Evolutionary conservation across 768 basidiomycete species (phyloP).

Genomic region (Clavulina sp.): DNA sequence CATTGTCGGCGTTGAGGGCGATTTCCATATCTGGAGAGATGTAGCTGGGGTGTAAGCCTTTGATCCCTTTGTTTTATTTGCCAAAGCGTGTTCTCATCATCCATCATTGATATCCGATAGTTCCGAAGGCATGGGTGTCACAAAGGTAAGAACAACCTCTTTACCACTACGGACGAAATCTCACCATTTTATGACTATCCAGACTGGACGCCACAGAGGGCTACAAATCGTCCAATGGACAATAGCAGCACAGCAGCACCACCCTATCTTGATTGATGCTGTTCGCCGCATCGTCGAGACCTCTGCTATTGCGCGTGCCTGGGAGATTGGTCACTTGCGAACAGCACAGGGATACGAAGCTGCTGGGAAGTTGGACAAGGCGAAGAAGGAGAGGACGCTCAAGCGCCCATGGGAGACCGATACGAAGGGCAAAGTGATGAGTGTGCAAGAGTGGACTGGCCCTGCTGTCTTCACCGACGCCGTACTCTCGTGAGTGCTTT

Average conservation of each 20-base stretch:
- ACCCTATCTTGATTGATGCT: constrained; percentile 25
- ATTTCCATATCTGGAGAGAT: background rate
- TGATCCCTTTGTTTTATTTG: background rate
- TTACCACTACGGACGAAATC: background rate
- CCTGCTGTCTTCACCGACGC: background rate
- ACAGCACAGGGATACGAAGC: background rate
- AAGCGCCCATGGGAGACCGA: background rate
- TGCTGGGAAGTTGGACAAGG: background rate
- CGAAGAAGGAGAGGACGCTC: background rate
- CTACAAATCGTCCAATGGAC: constrained; percentile 31
- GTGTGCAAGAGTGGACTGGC: constrained; percentile 27
- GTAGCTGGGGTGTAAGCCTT: background rate
- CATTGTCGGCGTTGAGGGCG: background rate
- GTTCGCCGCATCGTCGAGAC: constrained; percentile 21
- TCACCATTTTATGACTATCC: background rate
- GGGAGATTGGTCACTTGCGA: background rate
- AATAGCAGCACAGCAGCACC: constrained; percentile 21
- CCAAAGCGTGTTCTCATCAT: background rate
- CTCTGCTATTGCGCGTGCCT: background rate
- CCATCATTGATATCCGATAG: too few species aligned
- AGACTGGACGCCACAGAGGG: constrained; percentile 13
- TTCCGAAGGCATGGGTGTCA: background rate
- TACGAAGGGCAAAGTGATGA: background rate
- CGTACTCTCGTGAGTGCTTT: background rate
- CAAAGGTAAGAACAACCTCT: constrained; percentile 16